Base-by-base conservation (phyloP, 345 rosid genomes). In the Crucihimalaya himalaica region DNA sequence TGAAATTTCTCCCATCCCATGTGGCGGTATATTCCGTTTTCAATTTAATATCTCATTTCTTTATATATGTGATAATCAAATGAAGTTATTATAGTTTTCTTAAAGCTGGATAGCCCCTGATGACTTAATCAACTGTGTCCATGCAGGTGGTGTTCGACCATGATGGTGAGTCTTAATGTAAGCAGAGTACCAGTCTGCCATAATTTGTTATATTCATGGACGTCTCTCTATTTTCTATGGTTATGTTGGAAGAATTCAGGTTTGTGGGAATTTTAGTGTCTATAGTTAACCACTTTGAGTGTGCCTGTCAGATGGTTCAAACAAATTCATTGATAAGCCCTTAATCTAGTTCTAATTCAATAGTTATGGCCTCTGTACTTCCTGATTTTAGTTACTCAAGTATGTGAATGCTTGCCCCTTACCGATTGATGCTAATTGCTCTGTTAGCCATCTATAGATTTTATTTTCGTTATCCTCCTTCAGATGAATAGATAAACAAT, bases 81-180 rank as follows among this genome's bases (percentile, higher is more conserved):
- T 68, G 40, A 68, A 60, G 39, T 43, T 67, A 20, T 28, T 60
- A 10, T 28, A 66, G 6, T 46, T 67, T 28, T 66, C 10, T 27
- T 40, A 18, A 28, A 65, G 29, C 34, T 52, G 16, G 25, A 21
- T 79, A 37, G 2, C 15, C 27, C 66, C 16, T 56, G 15, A 55
- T 77, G 40, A 71, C 55, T 60, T 46, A 32, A 7, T 25, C 42
- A 39, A 10, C 2, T 66, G 65, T 76, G 77, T 53, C 39, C 48
- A 51, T 81, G 89, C 96, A 95, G 97, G 99, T 95, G 74, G 97
- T 87, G 77, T 95, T 95, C 71, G 97, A 92, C 87, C 93, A 95
- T 84, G 97, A 95, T 86, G 99, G 99, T 95, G 80, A 84, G 96
- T 63, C 37, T 42, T 65, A 8, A 18, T 54, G 1, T 53, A 42